These are phyloP conservation scores for Melampsora larici-populina DNA, from an alignment of 1,284 basidiomycete genomes.

Conservation along the genomic window DNA sequence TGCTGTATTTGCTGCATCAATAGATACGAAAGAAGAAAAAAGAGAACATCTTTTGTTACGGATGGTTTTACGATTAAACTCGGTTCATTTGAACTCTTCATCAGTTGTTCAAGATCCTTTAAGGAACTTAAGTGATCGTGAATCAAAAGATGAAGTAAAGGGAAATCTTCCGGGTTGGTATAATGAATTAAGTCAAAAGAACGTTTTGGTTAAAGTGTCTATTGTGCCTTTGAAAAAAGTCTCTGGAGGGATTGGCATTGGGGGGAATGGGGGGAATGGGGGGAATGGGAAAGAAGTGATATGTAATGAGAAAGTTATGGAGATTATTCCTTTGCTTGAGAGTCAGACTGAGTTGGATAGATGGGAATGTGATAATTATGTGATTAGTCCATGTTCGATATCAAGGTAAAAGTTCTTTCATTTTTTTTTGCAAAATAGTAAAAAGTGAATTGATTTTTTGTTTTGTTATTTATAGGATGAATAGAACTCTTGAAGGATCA, in stretches of 20 bases:
- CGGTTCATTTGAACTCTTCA: slow-evolving; percentile 72
- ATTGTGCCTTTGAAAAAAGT: slow-evolving; percentile 35
- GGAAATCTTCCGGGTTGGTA: slow-evolving; percentile 65
- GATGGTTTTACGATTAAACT: slow-evolving; percentile 73
- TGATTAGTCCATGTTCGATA: slow-evolving; percentile 9
- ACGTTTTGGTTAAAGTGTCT: slow-evolving; percentile 6
- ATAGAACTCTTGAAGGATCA: slow-evolving; percentile 5
- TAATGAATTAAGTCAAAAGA: slow-evolving; percentile 38
- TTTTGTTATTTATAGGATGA: slow-evolving; percentile 7
- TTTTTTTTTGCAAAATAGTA: background rate
- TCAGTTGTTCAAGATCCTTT: too few relatives aligned
- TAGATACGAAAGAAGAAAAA: slow-evolving; percentile 48
- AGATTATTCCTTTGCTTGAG: slow-evolving; percentile 39
- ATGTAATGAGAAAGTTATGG: slow-evolving; percentile 37
- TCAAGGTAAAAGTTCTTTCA: slow-evolving; percentile 23
- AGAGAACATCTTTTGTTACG: slow-evolving; percentile 68
- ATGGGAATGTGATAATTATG: slow-evolving; percentile 35
- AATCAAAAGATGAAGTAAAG: slow-evolving; percentile 63
- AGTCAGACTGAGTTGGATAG: slow-evolving; percentile 29
- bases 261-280: slow-evolving; percentile 5
- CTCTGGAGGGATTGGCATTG: background rate
- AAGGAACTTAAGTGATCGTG: too few relatives aligned
- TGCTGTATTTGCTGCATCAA: slow-evolving; percentile 66
- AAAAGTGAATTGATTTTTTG: background rate
- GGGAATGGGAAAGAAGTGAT: background rate